A percentile compares a stretch with the other conserved stretches of the same genome.
phyloP scores from a whole-genome alignment of 306 rosid genomes.

The Vigna nakashimae region DNA sequence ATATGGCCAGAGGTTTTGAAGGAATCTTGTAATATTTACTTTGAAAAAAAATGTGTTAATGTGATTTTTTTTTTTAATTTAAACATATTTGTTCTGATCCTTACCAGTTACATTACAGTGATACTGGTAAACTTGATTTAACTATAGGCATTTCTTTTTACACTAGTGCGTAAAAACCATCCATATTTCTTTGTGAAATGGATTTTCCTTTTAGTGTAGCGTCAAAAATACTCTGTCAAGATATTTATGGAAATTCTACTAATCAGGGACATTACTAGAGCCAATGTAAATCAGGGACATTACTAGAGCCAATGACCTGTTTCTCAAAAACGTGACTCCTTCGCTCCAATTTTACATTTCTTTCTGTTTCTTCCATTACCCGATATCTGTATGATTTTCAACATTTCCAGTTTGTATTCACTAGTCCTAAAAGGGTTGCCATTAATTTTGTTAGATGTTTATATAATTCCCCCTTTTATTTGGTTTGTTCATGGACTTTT shows the following conservation, averaged over 20 bases:
- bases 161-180: no score
- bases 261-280: not conserved
- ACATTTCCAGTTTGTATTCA: constrained; percentile 25
- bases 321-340: not conserved
- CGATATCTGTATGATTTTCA: constrained; percentile 26
- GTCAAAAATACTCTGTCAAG: no score
- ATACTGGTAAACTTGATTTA: not conserved
- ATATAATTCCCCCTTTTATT: constrained; percentile 9
- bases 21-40: not conserved
- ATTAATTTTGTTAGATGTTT: constrained; percentile 5
- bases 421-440: not conserved
- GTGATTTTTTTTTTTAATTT: not conserved
- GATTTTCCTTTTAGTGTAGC: no score
- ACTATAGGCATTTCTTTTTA: no score
- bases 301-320: constrained; percentile 25
- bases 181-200: no score
- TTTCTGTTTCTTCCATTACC: not conserved
- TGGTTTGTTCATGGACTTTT: constrained; percentile 26
- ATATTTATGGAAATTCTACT: no score
- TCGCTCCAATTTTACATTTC: not conserved
- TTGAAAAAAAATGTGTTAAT: not conserved
- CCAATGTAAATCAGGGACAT: not conserved
- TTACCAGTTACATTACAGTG: not conserved
- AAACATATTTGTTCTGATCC: not conserved
- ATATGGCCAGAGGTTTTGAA: not conserved